These are phyloP conservation scores for Trichoderma breve DNA, from an alignment of 2,329 filamentous ascomycete genomes.

Conservation along the genomic window DNA sequence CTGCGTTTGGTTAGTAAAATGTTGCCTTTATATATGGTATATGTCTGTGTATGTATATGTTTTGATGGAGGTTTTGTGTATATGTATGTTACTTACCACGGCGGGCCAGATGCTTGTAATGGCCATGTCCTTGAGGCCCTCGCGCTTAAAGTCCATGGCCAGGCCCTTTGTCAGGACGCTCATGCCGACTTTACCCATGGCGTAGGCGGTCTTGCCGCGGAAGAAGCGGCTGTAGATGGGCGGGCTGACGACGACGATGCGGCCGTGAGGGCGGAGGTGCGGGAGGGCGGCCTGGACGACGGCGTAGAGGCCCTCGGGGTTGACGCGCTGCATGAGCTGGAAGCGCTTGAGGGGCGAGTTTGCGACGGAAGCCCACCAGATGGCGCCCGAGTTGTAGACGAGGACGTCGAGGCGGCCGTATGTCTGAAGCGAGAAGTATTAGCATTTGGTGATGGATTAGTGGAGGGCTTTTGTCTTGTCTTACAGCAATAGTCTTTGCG, in stretches of 20 bases:
- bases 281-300: slow-evolving; percentile 67
- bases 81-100: slow-evolving; percentile 47
- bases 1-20: slow-evolving; percentile 19
- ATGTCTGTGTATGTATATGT: not conserved
- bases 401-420: slow-evolving; percentile 69
- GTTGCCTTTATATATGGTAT: not conserved
- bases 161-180: slow-evolving; percentile 76
- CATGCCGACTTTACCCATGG: slow-evolving; percentile 77
- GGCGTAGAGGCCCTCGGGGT: slow-evolving; percentile 73
- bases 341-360: slow-evolving; percentile 75
- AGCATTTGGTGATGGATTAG: not conserved
- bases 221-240: slow-evolving; percentile 87
- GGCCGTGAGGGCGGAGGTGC: slow-evolving; percentile 56
- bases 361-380: slow-evolving; percentile 77
- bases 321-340: slow-evolving; percentile 73
- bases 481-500: slow-evolving; percentile 49
- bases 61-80: not conserved
- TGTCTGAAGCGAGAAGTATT: slow-evolving; percentile 31
- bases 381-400: slow-evolving; percentile 80
- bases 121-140: slow-evolving; percentile 66
- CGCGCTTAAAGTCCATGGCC: slow-evolving; percentile 74
- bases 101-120: slow-evolving; percentile 84
- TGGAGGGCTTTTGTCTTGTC: not conserved
- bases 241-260: slow-evolving; percentile 77
- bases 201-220: slow-evolving; percentile 81